Percentiles rank a stretch among this genome's conserved stretches.
These are phyloP conservation scores for Baorangia bicolor DNA, from an alignment of 768 basidiomycete species.

Conservation along the genomic window DNA sequence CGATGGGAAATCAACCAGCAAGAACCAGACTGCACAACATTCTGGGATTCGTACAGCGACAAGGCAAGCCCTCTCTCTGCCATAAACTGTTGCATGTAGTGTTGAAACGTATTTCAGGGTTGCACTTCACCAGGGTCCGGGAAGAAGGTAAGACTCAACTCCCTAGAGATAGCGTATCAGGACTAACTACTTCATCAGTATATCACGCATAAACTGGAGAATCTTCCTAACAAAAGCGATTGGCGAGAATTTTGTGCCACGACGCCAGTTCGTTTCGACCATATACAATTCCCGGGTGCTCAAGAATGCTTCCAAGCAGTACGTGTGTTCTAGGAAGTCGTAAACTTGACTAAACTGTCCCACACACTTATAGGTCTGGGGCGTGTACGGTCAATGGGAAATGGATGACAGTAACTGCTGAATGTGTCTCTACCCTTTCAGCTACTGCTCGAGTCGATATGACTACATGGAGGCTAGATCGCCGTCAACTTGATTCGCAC, in stretches of 20 bases:
- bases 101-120: slow-evolving; percentile 15
- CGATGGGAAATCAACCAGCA: slow-evolving; percentile 26
- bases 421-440: neutral
- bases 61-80: slow-evolving; percentile 15
- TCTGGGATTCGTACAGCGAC: slow-evolving; percentile 26
- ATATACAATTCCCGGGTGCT: slow-evolving; percentile 21
- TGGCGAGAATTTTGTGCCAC: slow-evolving; percentile 37
- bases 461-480: neutral
- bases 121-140: slow-evolving; percentile 25
- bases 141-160: slow-evolving; percentile 13
- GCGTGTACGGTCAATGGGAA: slow-evolving; percentile 26
- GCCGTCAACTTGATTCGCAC: neutral
- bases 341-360: neutral
- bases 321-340: neutral
- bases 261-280: slow-evolving; percentile 28
- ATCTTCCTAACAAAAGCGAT: slow-evolving; percentile 24
- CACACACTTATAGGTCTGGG: slow-evolving; percentile 10
- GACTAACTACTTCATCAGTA: slow-evolving; percentile 17
- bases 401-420: slow-evolving; percentile 20
- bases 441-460: no score
- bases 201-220: slow-evolving; percentile 26
- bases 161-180: neutral
- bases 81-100: neutral
- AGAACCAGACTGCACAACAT: slow-evolving; percentile 29
- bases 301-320: slow-evolving; percentile 16